Percentiles rank a stretch among this genome's conserved stretches.
phyloP scores from a whole-genome alignment of 192 early-diverging fungal genomes.

The Podila clonocystis region DNA sequence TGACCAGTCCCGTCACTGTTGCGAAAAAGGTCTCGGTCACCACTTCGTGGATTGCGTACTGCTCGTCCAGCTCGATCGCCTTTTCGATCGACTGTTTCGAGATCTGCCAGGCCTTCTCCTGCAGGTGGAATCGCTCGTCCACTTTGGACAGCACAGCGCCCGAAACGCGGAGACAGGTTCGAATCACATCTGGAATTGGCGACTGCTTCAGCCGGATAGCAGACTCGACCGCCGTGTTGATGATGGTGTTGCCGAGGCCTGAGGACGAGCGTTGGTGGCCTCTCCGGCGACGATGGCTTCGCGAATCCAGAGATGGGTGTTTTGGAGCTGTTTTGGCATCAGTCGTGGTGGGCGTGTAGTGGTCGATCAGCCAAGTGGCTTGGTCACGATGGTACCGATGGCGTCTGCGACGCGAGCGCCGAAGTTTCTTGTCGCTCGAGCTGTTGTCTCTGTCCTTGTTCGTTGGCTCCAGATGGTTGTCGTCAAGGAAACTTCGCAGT shows the following conservation, averaged over 20 bases:
- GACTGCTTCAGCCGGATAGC: slow-evolving; percentile 65
- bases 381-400: slow-evolving; percentile 30
- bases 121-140: slow-evolving; percentile 58
- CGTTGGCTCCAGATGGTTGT: slow-evolving; percentile 14
- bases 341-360: background rate
- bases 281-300: background rate
- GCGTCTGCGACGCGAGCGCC: slow-evolving; percentile 30
- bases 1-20: slow-evolving; percentile 50
- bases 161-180: slow-evolving; percentile 38
- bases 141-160: slow-evolving; percentile 34
- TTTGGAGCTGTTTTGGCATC: background rate
- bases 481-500: slow-evolving; percentile 25
- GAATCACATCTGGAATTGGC: slow-evolving; percentile 61
- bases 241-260: slow-evolving; percentile 43
- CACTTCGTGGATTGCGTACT: slow-evolving; percentile 61
- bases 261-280: background rate
- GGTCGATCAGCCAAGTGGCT: slow-evolving; percentile 28
- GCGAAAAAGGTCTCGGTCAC: slow-evolving; percentile 57
- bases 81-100: slow-evolving; percentile 55
- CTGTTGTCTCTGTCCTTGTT: slow-evolving; percentile 6
- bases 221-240: slow-evolving; percentile 53
- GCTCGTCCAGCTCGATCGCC: slow-evolving; percentile 61
- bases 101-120: slow-evolving; percentile 59
- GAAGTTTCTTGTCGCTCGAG: slow-evolving; percentile 12
- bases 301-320: background rate